A percentile compares a stretch with the other conserved stretches of the same genome.
Evolutionary conservation across 2,329 filamentous ascomycete genomes (phyloP).

Genomic region (Venturia carpophila): DNA sequence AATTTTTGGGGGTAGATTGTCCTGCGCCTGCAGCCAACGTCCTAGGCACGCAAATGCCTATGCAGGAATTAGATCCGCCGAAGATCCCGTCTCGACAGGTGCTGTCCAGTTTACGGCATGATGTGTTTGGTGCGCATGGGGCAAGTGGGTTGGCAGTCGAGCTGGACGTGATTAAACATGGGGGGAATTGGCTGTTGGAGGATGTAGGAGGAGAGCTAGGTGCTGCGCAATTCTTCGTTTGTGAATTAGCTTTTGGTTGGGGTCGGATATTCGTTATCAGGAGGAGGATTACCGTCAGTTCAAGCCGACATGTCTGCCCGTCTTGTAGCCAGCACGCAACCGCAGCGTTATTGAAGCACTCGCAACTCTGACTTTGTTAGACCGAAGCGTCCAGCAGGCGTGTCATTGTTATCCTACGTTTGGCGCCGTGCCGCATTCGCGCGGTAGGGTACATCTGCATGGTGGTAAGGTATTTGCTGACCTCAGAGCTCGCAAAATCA

Average conservation of each 20-base stretch:
- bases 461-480: not conserved
- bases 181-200: not conserved
- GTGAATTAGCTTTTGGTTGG: not conserved
- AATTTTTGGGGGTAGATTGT: not conserved
- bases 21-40: not conserved
- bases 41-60: conserved; percentile 8
- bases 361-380: conserved; percentile 4
- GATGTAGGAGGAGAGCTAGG: not conserved
- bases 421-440: not conserved
- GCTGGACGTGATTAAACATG: not conserved
- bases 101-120: not conserved
- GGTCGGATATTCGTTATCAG: not conserved
- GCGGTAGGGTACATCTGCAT: conserved; percentile 7
- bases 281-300: not conserved
- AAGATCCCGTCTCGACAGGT: not conserved
- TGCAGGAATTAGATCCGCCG: not conserved
- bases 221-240: not conserved
- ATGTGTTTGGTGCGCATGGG: not conserved
- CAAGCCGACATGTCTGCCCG: not conserved
- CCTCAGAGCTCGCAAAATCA: not conserved
- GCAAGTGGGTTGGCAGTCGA: not conserved
- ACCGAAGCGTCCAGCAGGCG: no score
- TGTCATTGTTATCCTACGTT: not conserved
- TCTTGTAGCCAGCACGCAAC: not conserved
- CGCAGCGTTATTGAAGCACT: conserved; percentile 10